These are phyloP conservation scores for Marasmius fiardii DNA, from an alignment of 1,284 basidiomycete genomes.

Conservation along the genomic window DNA sequence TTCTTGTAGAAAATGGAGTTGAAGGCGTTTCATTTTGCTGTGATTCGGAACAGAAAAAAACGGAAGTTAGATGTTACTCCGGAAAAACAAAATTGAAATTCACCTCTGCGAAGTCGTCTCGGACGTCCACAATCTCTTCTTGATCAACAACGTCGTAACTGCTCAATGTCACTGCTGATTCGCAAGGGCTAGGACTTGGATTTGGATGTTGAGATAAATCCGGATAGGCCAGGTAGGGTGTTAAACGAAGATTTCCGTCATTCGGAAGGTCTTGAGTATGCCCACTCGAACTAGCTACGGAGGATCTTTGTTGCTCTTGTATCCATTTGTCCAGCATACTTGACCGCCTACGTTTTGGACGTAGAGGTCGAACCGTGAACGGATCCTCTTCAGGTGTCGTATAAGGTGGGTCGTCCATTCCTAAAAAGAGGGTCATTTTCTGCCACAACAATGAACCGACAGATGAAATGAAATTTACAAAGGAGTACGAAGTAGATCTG, in stretches of 20 bases:
- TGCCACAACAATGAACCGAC: neutral
- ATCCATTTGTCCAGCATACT: conserved; percentile 70
- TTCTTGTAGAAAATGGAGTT: conserved; percentile 35
- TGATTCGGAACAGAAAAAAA: conserved; percentile 15
- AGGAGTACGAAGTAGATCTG: neutral
- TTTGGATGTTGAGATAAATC: conserved; percentile 32
- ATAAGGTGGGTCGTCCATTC: conserved; percentile 36
- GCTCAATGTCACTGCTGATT: conserved; percentile 40
- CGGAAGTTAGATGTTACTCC: neutral
- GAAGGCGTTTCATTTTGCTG: conserved; percentile 33
- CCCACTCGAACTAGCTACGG: conserved; percentile 8
- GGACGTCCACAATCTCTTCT: conserved; percentile 36
- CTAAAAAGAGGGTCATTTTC: neutral
- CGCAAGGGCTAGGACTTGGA: conserved; percentile 20
- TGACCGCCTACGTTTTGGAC: conserved; percentile 41
- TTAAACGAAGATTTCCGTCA: conserved; percentile 29
- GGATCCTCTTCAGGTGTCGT: conserved; percentile 47
- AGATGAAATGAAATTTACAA: neutral
- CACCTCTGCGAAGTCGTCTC: conserved; percentile 23
- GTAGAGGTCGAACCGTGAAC: conserved; percentile 34
- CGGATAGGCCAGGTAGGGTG: conserved; percentile 55
- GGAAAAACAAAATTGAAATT: conserved; percentile 15
- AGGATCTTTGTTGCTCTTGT: conserved; percentile 48
- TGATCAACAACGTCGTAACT: conserved; percentile 59
- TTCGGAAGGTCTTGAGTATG: conserved; percentile 21